Conservation (phyloP, 768 basidiomycete species). For the Lentinula detonsa region DNA sequence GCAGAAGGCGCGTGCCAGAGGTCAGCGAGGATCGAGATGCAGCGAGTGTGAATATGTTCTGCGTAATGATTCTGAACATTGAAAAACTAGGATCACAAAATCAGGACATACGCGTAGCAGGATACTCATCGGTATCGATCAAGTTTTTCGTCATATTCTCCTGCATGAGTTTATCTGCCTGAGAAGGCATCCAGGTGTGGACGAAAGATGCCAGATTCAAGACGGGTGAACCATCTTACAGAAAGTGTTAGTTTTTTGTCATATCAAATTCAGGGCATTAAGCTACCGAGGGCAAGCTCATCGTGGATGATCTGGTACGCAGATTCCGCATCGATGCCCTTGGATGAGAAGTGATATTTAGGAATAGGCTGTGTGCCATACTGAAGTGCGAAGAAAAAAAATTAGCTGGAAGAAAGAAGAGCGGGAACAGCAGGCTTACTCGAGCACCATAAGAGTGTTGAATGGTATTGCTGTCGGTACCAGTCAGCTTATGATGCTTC, state of each 20-base stretch:
- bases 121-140: slow-evolving; percentile 63
- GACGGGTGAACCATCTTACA: slow-evolving; percentile 48
- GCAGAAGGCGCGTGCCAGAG: slow-evolving; percentile 65
- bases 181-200: slow-evolving; percentile 56
- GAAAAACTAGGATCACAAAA: not conserved
- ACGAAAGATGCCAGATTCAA: slow-evolving; percentile 63
- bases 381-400: not conserved
- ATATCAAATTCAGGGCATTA: slow-evolving; percentile 12
- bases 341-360: slow-evolving; percentile 48
- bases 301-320: slow-evolving; percentile 54
- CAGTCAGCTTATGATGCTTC: slow-evolving; percentile 28
- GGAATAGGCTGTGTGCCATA: slow-evolving; percentile 67
- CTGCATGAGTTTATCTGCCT: slow-evolving; percentile 13
- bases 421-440: not conserved
- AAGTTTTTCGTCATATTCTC: slow-evolving; percentile 67
- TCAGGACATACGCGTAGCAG: slow-evolving; percentile 44
- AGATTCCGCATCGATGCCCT: slow-evolving; percentile 54
- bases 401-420: not conserved
- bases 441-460: slow-evolving; percentile 52
- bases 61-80: not conserved
- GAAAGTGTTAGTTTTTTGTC: slow-evolving; percentile 37
- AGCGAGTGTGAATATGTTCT: slow-evolving; percentile 51
- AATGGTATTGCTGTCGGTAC: slow-evolving; percentile 23
- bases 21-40: slow-evolving; percentile 48
- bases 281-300: slow-evolving; percentile 61